Conservation (phyloP, 768 basidiomycete species). For the Agrocybe chaxingu region DNA sequence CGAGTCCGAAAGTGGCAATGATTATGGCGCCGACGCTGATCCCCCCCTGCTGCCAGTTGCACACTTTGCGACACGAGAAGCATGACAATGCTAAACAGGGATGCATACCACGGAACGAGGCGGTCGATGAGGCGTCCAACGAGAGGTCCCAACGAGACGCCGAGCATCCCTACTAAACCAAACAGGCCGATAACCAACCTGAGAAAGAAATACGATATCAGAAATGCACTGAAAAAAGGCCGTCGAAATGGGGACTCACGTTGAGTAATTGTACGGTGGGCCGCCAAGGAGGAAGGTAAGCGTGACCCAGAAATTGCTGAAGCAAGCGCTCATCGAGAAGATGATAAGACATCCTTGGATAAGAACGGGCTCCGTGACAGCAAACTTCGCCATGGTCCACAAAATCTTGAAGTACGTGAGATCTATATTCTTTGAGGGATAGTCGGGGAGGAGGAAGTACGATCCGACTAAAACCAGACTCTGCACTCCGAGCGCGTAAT, state of each 20-base stretch:
- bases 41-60: constrained; percentile 69
- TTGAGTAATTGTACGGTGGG: constrained; percentile 72
- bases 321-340: constrained; percentile 57
- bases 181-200: constrained; percentile 67
- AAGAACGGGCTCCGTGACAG: constrained; percentile 74
- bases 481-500: constrained; percentile 73
- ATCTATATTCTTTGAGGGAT: constrained; percentile 68
- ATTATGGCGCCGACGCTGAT: constrained; percentile 69
- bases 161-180: constrained; percentile 70
- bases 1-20: constrained; percentile 67
- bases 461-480: constrained; percentile 50
- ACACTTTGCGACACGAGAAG: constrained; percentile 55
- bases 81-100: constrained; percentile 49
- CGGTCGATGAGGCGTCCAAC: constrained; percentile 67
- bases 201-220: background rate
- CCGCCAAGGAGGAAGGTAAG: constrained; percentile 79
- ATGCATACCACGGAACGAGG: constrained; percentile 76
- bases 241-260: constrained; percentile 35
- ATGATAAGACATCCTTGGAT: constrained; percentile 67
- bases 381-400: constrained; percentile 73
- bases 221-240: background rate
- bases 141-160: constrained; percentile 66
- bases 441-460: constrained; percentile 76
- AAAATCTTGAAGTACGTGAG: constrained; percentile 68
- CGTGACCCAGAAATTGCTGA: constrained; percentile 66